Percentiles rank a stretch among this genome's conserved stretches.
These are phyloP conservation scores for Acanthamoeba sp. DNA, from an alignment of 208 protist genomes.

Conservation along the genomic window DNA sequence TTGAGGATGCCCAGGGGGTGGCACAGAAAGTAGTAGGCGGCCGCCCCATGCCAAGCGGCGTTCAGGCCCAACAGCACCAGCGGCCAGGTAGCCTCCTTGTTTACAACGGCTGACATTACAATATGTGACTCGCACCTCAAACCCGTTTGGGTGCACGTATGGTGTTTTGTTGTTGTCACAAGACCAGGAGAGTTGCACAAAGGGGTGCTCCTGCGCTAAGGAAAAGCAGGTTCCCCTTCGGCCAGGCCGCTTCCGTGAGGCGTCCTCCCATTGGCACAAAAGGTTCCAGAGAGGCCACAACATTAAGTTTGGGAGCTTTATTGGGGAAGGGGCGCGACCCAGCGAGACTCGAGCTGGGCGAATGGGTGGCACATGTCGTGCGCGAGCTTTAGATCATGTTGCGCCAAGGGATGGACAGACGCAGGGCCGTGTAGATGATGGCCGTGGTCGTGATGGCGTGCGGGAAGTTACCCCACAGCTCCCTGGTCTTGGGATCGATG, in stretches of 20 bases:
- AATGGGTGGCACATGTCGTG: no score
- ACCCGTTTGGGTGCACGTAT: background rate
- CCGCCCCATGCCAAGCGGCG: background rate
- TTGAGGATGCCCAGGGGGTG: slow-evolving; percentile 24
- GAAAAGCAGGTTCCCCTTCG: no score
- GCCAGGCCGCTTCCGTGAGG: no score
- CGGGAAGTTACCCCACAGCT: slow-evolving; percentile 75
- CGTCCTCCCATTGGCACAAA: no score
- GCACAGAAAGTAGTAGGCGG: slow-evolving; percentile 55
- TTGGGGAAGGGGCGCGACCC: no score
- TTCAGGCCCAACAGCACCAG: slow-evolving; percentile 2
- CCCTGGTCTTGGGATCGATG: slow-evolving; percentile 61
- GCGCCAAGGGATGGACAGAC: slow-evolving; percentile 69
- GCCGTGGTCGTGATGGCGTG: slow-evolving; percentile 62
- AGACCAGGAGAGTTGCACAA: no score
- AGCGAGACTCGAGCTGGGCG: no score
- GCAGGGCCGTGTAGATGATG: slow-evolving; percentile 62
- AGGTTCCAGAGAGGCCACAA: no score
- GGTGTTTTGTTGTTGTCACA: background rate
- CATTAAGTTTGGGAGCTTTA: no score
- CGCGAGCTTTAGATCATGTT: slow-evolving; percentile 49
- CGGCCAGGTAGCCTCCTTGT: background rate
- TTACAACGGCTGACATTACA: no score
- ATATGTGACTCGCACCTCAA: no score
- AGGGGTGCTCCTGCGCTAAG: no score